Base-by-base conservation (phyloP, 2,329 filamentous ascomycete species). In the Botrytis medusae region DNA sequence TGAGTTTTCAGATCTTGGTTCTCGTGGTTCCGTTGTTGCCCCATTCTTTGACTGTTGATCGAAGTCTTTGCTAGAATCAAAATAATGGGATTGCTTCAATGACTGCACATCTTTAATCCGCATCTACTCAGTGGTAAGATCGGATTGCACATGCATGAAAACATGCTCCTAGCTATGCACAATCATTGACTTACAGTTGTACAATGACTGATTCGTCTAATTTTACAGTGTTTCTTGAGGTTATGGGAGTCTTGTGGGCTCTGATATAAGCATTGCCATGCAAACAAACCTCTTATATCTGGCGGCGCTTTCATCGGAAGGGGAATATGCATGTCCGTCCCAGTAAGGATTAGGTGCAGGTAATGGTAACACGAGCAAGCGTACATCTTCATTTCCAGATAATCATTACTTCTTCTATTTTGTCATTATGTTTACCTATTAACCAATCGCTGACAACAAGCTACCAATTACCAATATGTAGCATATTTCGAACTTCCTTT, bases 401-500 rank as follows among this genome's bases (percentile, higher is more conserved):
- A 29, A 67, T 67, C 32, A 29, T 54, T 14, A 40, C 32, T 67
- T 54, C 18, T 4, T 4, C n/a, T 10, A 6, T 34, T 48, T 37
- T 42, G 6, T 37, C 6, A 46, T 71, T 48, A 68, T 54, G 6
- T 10, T 9, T 42, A 25, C 68, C 7, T 48, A 20, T 40, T 4
- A 61, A 29, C 22, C 14, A 40, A n/a, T 61, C 12, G 22, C 6
- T n/a, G 16, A 16, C 12, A 40, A 61, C 22, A 61, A 44, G 40
- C 20, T 44, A 25, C 29, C 22, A 6, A 60, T 37, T 74, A 77
- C 80, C 79, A 81, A 75, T 81, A 81, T 40, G 76, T 79, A 61
- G 80, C 80, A 79, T 81, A 81, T 22, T 73, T 77, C 48, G 77
- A 79, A 14, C 78, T 77, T 20, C 88, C 89, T 44, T 83, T 81